Conservation (phyloP, 495 filamentous ascomycete species). For the Aspergillus cavernicola region DNA sequence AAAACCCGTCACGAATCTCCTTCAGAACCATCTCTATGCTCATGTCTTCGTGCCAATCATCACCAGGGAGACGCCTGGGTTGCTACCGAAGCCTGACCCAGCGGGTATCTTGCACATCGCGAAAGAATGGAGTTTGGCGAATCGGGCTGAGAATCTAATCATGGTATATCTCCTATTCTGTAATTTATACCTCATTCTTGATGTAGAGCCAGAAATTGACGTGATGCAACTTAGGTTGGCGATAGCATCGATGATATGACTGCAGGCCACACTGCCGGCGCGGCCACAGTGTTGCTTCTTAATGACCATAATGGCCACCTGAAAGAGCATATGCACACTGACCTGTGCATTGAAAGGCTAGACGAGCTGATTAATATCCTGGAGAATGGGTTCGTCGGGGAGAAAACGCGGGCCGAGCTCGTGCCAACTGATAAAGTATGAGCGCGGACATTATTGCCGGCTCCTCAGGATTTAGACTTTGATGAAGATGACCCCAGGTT, state of each 20-base stretch:
- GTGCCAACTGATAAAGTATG: slow-evolving; percentile 12
- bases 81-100: slow-evolving; percentile 80
- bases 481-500: background rate
- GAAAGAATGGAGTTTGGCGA: slow-evolving; percentile 60
- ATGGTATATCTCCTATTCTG: slow-evolving; percentile 39
- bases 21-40: slow-evolving; percentile 65
- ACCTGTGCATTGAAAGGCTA: slow-evolving; percentile 60
- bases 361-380: slow-evolving; percentile 71
- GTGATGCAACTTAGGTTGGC: slow-evolving; percentile 73
- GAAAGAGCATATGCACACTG: slow-evolving; percentile 72
- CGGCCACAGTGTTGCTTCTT: slow-evolving; percentile 81
- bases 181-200: background rate
- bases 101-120: slow-evolving; percentile 86
- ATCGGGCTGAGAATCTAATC: slow-evolving; percentile 48
- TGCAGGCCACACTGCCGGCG: slow-evolving; percentile 77
- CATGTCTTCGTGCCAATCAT: slow-evolving; percentile 76
- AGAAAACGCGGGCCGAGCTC: slow-evolving; percentile 19
- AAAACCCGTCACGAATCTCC: slow-evolving; percentile 63
- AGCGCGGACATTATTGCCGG: background rate
- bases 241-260: slow-evolving; percentile 95
- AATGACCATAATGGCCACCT: slow-evolving; percentile 77
- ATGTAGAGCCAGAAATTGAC: too few relatives aligned
- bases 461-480: too few relatives aligned
- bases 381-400: slow-evolving; percentile 58
- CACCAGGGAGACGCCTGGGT: slow-evolving; percentile 69